Evolutionary conservation across 228 moss, liverwort and hornwort species (phyloP).

Genomic region (Sphagnum magellanicum): DNA sequence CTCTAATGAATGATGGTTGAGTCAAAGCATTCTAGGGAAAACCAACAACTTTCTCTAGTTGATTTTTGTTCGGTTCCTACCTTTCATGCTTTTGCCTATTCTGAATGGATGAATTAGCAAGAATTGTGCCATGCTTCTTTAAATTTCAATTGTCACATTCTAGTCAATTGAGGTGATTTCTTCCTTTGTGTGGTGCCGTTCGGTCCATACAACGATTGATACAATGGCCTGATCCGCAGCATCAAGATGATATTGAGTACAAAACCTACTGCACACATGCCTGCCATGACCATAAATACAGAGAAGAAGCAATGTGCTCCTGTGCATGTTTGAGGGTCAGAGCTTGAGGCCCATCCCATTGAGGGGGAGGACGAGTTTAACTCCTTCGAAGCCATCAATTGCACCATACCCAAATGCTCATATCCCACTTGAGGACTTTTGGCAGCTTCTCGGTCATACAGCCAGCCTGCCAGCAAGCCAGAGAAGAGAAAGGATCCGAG

Average conservation of each 20-base stretch:
- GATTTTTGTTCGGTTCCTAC: no score
- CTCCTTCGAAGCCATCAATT: not conserved
- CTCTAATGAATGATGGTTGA: no score
- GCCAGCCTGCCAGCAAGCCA: slow-evolving; percentile 29
- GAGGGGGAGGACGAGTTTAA: not conserved
- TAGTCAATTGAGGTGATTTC: not conserved
- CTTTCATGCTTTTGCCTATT: not conserved
- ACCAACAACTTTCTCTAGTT: no score
- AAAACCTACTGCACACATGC: slow-evolving; percentile 20
- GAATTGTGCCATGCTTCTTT: not conserved
- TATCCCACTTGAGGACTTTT: not conserved
- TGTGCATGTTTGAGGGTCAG: slow-evolving; percentile 14
- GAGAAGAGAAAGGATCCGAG: slow-evolving; percentile 47
- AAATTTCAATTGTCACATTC: not conserved
- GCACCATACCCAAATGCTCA: not conserved
- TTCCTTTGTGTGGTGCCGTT: not conserved
- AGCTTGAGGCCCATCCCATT: not conserved
- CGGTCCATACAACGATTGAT: slow-evolving; percentile 18
- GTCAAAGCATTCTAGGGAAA: no score
- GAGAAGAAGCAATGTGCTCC: slow-evolving; percentile 31
- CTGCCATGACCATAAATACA: slow-evolving; percentile 32
- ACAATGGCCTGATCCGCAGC: slow-evolving; percentile 28
- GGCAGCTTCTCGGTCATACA: slow-evolving; percentile 35
- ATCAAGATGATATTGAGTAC: slow-evolving; percentile 30
- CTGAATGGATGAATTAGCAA: no score